phyloP scores from a whole-genome alignment of 2,329 filamentous ascomycete species.

The Malbranchea zuffiana region DNA sequence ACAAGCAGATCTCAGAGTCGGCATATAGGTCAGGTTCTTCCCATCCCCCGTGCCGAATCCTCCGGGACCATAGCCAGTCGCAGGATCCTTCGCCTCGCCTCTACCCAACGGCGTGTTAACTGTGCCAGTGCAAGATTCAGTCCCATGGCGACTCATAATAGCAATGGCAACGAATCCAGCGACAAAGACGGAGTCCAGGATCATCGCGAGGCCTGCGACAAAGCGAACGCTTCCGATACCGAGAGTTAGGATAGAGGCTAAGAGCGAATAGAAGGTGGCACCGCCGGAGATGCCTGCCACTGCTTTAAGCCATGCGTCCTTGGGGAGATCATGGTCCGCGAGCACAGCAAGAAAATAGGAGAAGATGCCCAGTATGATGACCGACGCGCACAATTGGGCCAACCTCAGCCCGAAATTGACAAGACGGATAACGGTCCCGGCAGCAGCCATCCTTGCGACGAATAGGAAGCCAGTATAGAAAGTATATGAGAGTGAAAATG shows the following conservation, averaged over 20 bases:
- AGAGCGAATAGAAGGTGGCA: slow-evolving; percentile 61
- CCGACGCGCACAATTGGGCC: slow-evolving; percentile 61
- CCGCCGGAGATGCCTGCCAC: slow-evolving; percentile 69
- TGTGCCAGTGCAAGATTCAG: slow-evolving; percentile 51
- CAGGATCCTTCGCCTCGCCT: slow-evolving; percentile 44
- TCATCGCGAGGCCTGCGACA: slow-evolving; percentile 60
- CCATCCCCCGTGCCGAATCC: slow-evolving; percentile 30
- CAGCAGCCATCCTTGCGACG: slow-evolving; percentile 53
- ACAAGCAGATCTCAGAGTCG: slow-evolving; percentile 52
- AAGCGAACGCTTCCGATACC: slow-evolving; percentile 64
- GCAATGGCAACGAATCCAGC: slow-evolving; percentile 75
- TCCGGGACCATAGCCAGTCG: slow-evolving; percentile 40
- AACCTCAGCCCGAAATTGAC: slow-evolving; percentile 61
- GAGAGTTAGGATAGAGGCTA: slow-evolving; percentile 64
- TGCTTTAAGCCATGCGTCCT: slow-evolving; percentile 56
- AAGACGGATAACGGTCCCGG: slow-evolving; percentile 55
- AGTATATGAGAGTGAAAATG: too few relatives aligned
- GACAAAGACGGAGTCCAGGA: slow-evolving; percentile 66
- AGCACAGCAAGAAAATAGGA: slow-evolving; percentile 74
- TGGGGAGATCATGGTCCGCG: slow-evolving; percentile 50
- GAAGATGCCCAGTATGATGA: slow-evolving; percentile 66
- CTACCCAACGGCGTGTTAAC: slow-evolving; percentile 59
- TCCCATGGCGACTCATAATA: slow-evolving; percentile 59
- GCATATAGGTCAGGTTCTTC: slow-evolving; percentile 17
- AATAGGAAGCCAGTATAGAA: too few relatives aligned